A percentile compares a stretch with the other conserved stretches of the same genome.
Evolutionary conservation across 2,329 filamentous ascomycete species (phyloP).

Genomic region (Thielaviopsis euricoi): DNA sequence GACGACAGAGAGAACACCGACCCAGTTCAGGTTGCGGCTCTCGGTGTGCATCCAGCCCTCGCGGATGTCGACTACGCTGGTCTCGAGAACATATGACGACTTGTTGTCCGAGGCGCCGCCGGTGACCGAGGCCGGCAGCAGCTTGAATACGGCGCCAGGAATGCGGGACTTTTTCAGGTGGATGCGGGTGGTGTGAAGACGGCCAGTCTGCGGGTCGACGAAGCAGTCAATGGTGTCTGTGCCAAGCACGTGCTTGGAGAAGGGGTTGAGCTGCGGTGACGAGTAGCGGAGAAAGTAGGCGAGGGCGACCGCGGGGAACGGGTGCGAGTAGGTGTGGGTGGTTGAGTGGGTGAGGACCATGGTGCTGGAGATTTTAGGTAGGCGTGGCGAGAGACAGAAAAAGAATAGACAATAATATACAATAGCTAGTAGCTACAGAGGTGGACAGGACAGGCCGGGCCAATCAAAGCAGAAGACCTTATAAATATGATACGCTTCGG

Average conservation of each 20-base stretch:
- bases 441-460: no score
- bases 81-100: conserved; percentile 68
- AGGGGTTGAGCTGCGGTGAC: conserved; percentile 53
- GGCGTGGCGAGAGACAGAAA: neutral
- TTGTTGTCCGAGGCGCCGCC: conserved; percentile 48
- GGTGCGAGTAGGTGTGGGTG: conserved; percentile 60
- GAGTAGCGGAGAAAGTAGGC: conserved; percentile 84
- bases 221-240: conserved; percentile 65
- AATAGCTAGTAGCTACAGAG: no score
- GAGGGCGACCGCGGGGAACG: conserved; percentile 70
- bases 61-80: conserved; percentile 59
- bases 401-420: neutral
- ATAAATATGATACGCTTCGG: neutral
- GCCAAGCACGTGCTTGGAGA: conserved; percentile 65
- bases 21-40: conserved; percentile 67
- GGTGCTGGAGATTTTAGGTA: conserved; percentile 16
- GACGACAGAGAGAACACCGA: conserved; percentile 61
- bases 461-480: no score
- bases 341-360: conserved; percentile 50
- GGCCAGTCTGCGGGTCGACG: conserved; percentile 57
- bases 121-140: conserved; percentile 54
- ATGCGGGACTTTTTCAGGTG: conserved; percentile 71
- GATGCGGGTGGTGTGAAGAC: conserved; percentile 61
- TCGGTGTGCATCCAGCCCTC: conserved; percentile 74
- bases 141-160: conserved; percentile 56